Conservation (phyloP, 2,329 filamentous ascomycete species). For the Pseudogymnoascus sp. region DNA sequence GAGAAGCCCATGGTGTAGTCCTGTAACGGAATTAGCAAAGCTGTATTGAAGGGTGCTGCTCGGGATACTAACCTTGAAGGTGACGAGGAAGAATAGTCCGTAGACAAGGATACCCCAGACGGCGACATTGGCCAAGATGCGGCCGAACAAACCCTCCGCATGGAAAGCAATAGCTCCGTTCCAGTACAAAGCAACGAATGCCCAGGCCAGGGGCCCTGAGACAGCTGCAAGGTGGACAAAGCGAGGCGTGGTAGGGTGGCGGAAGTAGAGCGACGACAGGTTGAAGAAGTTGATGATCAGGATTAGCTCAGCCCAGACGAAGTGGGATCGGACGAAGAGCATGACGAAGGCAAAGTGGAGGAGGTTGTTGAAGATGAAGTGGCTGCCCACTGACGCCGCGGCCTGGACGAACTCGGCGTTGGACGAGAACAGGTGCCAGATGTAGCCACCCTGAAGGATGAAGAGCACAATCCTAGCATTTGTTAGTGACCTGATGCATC, state of each 20-base stretch:
- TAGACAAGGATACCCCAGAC: constrained; percentile 77
- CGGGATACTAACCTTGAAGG: constrained; percentile 52
- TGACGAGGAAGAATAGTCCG: constrained; percentile 65
- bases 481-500: neutral
- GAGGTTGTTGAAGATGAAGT: constrained; percentile 82
- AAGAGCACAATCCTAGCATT: constrained; percentile 58
- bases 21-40: constrained; percentile 18
- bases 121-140: constrained; percentile 77
- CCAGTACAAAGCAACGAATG: constrained; percentile 80
- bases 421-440: constrained; percentile 65
- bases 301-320: constrained; percentile 67
- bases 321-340: constrained; percentile 70
- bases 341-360: constrained; percentile 74
- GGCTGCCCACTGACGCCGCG: constrained; percentile 68
- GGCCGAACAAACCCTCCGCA: constrained; percentile 55
- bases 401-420: constrained; percentile 54
- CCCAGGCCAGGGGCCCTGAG: constrained; percentile 75
- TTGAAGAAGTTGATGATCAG: constrained; percentile 77
- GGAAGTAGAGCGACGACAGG: constrained; percentile 70
- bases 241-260: constrained; percentile 60
- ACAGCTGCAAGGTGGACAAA: constrained; percentile 71
- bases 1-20: constrained; percentile 73
- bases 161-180: constrained; percentile 78
- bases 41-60: neutral
- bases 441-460: constrained; percentile 66